Percentiles rank a stretch among this genome's conserved stretches.
phyloP scores from a whole-genome alignment of 2,329 filamentous ascomycete species.

The Metarhizium rileyi region DNA sequence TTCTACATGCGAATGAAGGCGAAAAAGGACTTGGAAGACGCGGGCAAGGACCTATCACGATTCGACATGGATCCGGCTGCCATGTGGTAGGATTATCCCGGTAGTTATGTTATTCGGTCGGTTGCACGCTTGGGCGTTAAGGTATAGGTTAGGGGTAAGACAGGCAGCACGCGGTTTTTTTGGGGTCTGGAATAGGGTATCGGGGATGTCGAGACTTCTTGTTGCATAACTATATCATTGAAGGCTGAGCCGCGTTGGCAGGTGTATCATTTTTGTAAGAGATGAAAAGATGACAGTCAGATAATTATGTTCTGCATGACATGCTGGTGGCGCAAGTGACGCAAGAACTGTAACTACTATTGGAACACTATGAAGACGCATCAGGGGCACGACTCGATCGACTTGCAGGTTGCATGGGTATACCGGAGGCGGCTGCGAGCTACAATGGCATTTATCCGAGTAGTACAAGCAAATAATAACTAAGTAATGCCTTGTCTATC shows the following conservation, averaged over 20 bases:
- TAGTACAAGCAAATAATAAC: background rate
- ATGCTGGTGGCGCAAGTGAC: background rate
- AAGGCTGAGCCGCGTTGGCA: background rate
- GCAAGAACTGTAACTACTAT: no score
- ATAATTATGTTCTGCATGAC: background rate
- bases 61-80: constrained; percentile 82
- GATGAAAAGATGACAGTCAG: background rate
- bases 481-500: background rate
- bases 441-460: background rate
- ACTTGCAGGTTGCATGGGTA: no score
- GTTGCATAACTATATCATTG: background rate
- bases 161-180: no score
- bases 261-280: background rate
- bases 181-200: background rate
- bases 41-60: constrained; percentile 75
- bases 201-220: background rate
- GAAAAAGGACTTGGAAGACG: constrained; percentile 96
- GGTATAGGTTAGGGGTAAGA: background rate
- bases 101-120: background rate
- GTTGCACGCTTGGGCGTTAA: background rate
- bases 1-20: constrained; percentile 99
- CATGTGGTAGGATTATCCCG: constrained; percentile 33
- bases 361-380: no score
- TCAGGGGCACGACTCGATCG: no score
- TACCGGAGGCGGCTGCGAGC: background rate